Base-by-base conservation (phyloP, 768 basidiomycete species). In the Lentinula aciculospora region DNA sequence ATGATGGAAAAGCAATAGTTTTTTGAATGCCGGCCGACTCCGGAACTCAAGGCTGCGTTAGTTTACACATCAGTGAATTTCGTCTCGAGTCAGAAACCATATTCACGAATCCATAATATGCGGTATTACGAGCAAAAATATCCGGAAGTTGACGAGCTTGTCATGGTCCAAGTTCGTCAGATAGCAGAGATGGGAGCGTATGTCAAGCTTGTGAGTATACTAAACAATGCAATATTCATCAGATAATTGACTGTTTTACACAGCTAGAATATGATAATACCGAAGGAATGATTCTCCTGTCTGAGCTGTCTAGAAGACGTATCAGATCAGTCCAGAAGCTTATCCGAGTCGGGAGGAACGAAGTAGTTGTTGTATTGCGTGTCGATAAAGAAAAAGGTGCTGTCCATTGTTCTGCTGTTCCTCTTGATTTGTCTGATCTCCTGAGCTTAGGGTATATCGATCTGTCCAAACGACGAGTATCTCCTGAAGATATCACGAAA, bases 131-230 rank as follows among this genome's bases (percentile, higher is more conserved):
- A 92, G 70, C 90, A 89, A 67, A 85, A 86, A 65, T 97, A 94
- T 69, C 94, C 94, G 27, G 92, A 98, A 72, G 92, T 97, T 61
- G 96, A 99, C 70, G 92, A 97, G 71, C 86, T 98, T 53, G 97
- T 98, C 73, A 98, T 98, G 96, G 97, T 99, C 12, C 95, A 98
- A 69, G 97, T 99, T 62, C 91, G 92, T 71, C 94, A 97, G 76
- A 99, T 99, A 66, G 93, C 94, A 53, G 96, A 99, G 73, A 99
- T 98, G 96, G 97, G 97, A 48, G 97, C 97, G 45, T 98, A 99
- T 71, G 97, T 99, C 62, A 98, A 98, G 69, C 80, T 99, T 64
- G 95, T 96, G 63, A 64, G 89, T 76, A 37, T 25, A 12, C 15
- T 21, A 34, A 28, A 40, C 40, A 13, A 25, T 9, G 15, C n/a